A percentile compares a stretch with the other conserved stretches of the same genome.
Evolutionary conservation across 768 basidiomycete genomes (phyloP).

Genomic region (Suillus placidus): DNA sequence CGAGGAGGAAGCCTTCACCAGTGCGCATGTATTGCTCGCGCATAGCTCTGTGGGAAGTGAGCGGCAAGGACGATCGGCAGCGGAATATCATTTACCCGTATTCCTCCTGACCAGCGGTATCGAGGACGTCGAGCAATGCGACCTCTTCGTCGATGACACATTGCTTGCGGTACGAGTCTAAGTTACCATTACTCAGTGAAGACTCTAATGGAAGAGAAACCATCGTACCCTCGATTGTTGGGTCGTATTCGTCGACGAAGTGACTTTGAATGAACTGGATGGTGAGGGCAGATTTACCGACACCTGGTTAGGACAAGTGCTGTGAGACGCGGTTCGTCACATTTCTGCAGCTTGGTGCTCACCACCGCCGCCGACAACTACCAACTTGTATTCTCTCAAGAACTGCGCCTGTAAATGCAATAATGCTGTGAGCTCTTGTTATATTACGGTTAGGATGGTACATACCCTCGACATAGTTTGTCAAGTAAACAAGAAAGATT

Average conservation of each 20-base stretch:
- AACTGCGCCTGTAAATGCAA: conserved; percentile 66
- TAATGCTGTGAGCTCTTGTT: conserved; percentile 8
- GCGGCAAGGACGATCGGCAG: conserved; percentile 11
- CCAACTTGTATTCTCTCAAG: conserved; percentile 96
- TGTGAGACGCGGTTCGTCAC: not conserved
- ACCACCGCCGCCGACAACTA: conserved; percentile 99
- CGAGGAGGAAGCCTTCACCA: conserved; percentile 96
- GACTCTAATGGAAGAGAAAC: not conserved
- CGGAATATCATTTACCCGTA: conserved; percentile 72
- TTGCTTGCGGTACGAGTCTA: conserved; percentile 97
- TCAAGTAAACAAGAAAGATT: conserved; percentile 12
- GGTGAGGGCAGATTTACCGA: conserved; percentile 88
- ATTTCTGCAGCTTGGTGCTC: conserved; percentile 33
- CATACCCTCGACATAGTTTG: conserved; percentile 35
- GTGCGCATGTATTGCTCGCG: conserved; percentile 99
- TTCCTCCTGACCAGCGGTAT: conserved; percentile 98
- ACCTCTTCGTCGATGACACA: conserved; percentile 98
- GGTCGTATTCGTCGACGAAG: conserved; percentile 92
- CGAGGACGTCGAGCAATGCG: conserved; percentile 94
- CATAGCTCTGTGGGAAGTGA: conserved; percentile 72
- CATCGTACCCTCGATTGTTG: conserved; percentile 83
- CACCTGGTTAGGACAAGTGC: conserved; percentile 28
- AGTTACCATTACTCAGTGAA: conserved; percentile 7
- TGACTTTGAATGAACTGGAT: conserved; percentile 98
- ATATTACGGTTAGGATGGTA: not conserved